Evolutionary conservation across 176 grass and related monocot species (phyloP), one percentile per base, ranked within the genome.

Genomic region (Phyllostachys edulis): DNA sequence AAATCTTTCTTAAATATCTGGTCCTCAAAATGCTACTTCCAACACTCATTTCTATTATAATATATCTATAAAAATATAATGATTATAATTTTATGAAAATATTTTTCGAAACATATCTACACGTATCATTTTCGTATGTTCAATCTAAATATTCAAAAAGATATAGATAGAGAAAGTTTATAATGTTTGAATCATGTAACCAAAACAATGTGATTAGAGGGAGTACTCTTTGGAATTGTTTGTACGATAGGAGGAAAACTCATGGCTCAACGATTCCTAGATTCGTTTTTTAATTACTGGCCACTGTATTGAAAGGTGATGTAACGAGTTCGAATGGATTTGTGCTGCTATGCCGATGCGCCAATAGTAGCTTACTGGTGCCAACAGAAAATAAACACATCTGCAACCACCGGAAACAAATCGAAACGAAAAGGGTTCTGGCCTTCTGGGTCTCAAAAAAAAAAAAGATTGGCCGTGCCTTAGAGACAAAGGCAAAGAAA

Each of bases 401-500:
- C 23, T 4, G 39, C 75, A 78, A 32, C 75, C 75, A 45, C 57
- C 20, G 59, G 23, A 64, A 78, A 44, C 59, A 47, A 76, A 23
- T 23, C 12, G 73, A 21, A 38, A n/a, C 29, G 17, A 34, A 44
- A 59, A 12, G 50, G 32, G 32, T 2, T 34, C 15, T n/a, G n/a
- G n/a, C n/a, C n/a, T n/a, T n/a, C n/a, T 21, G 3, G 57, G 41
- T 37, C 62, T 80, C 21, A 36, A 5, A 79, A 51, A 36, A 5
- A 79, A 51, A 21, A 67, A 14, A 29, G 79, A 45, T 32, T 9
- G 55, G 17, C 70, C 23, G 18, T 87, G 47, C 77, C 85, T 81
- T 87, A 66, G 18, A 32, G 69, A 87, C 77, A 27, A 81, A 87
- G 85, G 77, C 62, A 80, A 42, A 73, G 57, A 80, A 2, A 44